A percentile compares a stretch with the other conserved stretches of the same genome.
phyloP scores from a whole-genome alignment of 164 flowering plant species.

The Piper longum region DNA sequence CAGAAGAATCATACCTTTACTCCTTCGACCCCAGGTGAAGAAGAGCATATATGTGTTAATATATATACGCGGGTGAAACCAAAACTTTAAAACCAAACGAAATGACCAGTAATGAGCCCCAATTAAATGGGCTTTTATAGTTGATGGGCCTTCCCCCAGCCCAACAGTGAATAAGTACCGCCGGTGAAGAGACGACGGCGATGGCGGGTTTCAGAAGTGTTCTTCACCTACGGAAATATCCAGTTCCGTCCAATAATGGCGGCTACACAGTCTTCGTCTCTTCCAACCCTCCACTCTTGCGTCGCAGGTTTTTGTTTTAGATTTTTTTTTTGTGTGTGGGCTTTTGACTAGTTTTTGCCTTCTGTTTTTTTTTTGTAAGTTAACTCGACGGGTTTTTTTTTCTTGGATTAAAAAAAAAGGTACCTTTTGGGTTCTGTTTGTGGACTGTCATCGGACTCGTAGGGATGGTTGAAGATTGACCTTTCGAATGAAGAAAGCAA shows the following conservation, averaged over 20 bases:
- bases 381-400: background rate
- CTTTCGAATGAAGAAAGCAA: slow-evolving; percentile 68
- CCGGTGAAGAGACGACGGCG: no score
- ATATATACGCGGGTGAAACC: no score
- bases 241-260: background rate
- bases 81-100: no score
- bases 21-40: no score
- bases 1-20: no score
- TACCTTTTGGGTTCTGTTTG: slow-evolving; percentile 11
- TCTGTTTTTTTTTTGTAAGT: background rate
- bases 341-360: background rate
- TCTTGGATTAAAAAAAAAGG: background rate
- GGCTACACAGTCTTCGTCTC: slow-evolving; percentile 3
- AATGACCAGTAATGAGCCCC: no score
- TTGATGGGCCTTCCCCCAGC: no score
- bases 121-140: no score
- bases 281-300: background rate
- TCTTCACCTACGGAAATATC: background rate
- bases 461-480: slow-evolving; percentile 26
- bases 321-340: background rate
- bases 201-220: slow-evolving; percentile 5
- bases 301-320: no score
- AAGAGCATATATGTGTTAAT: no score
- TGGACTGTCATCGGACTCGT: slow-evolving; percentile 11
- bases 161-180: no score